Conservation (phyloP, 345 rosid genomes). For the Eucalyptus sp. region DNA sequence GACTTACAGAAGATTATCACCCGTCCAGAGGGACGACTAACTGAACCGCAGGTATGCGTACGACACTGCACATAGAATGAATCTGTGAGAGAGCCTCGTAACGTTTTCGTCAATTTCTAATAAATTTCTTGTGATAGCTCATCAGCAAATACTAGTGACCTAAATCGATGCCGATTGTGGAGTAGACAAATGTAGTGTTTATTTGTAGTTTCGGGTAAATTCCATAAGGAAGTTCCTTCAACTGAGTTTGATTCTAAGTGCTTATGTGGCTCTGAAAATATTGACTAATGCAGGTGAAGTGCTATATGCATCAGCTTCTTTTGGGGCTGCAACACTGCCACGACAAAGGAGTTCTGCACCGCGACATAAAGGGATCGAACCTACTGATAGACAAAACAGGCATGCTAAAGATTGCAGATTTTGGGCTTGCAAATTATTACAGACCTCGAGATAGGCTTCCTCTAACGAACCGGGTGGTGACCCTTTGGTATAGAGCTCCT, state of each 20-base stretch:
- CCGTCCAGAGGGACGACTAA: constrained; percentile 29
- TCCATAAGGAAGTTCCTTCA: not conserved
- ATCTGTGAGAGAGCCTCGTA: not conserved
- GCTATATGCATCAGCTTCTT: constrained; percentile 51
- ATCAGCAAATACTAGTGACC: not conserved
- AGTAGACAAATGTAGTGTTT: not conserved
- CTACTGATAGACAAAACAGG: constrained; percentile 43
- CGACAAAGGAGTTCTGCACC: constrained; percentile 44
- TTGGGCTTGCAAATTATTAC: constrained; percentile 48
- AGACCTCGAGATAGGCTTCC: constrained; percentile 18
- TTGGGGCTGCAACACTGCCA: constrained; percentile 55
- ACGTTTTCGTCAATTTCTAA: not conserved
- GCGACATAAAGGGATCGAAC: constrained; percentile 58
- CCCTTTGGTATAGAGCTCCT: constrained; percentile 61
- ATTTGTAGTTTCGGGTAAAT: not conserved
- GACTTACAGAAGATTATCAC: constrained; percentile 38
- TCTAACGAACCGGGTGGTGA: constrained; percentile 51
- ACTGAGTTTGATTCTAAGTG: not conserved
- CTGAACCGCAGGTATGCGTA: constrained; percentile 41
- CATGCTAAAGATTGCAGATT: constrained; percentile 48
- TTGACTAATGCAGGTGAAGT: constrained; percentile 27
- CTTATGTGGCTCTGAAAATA: not conserved
- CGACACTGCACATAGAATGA: not conserved
- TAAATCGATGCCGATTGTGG: no score
- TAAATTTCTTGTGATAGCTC: not conserved